Percentiles rank a stretch among this genome's conserved stretches.
Conservation (phyloP, 495 filamentous ascomycete species). For the Trichoderma gamsii region DNA sequence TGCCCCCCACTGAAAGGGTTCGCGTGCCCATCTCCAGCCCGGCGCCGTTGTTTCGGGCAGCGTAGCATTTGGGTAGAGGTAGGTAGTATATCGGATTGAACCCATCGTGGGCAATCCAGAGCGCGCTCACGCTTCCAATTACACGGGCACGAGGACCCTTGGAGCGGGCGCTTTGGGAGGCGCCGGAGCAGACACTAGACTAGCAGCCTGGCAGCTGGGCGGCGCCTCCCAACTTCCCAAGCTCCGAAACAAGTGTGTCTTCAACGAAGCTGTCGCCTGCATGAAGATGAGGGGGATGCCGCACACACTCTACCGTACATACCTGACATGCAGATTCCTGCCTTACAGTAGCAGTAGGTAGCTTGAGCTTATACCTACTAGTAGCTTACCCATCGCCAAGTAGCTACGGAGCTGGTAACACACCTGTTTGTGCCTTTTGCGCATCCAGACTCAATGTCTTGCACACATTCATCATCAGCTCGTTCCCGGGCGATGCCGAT, state of each 20-base stretch:
- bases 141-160: neutral
- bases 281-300: no score
- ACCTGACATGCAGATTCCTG: no score
- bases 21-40: neutral
- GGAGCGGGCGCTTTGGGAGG: neutral
- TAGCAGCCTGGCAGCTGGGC: neutral
- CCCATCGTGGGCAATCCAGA: neutral
- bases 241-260: neutral
- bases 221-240: neutral
- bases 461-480: slow-evolving; percentile 2
- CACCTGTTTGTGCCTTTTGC: neutral
- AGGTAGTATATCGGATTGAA: neutral
- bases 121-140: neutral
- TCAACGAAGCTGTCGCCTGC: neutral
- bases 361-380: no score
- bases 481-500: slow-evolving; percentile 10
- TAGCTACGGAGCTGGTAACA: neutral
- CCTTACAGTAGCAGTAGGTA: no score
- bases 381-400: neutral
- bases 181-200: neutral
- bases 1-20: neutral
- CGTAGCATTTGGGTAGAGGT: neutral
- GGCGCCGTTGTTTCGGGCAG: neutral
- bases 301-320: no score
- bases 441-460: neutral